Percentiles rank a stretch among this genome's conserved stretches.
phyloP scores from a whole-genome alignment of 2,329 filamentous ascomycete species.

The Cladophialophora carrionii region DNA sequence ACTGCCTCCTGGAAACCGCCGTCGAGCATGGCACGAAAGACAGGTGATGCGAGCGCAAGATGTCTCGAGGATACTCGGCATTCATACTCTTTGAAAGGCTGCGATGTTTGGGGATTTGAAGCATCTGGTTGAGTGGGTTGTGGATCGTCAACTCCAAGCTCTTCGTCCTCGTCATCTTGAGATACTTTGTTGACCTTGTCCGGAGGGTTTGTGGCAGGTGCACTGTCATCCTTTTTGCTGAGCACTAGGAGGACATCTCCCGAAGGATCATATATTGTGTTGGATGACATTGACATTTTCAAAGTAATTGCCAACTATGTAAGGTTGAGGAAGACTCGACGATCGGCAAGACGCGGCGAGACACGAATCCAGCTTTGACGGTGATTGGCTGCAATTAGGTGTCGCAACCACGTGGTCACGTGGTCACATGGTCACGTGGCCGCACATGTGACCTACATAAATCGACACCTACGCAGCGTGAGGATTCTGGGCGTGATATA shows the following conservation, averaged over 20 bases:
- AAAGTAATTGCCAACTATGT: not conserved
- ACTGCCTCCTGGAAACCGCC: constrained; percentile 12
- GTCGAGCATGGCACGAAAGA: constrained; percentile 15
- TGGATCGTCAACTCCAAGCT: not conserved
- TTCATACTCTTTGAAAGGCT: not conserved
- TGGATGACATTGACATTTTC: not conserved
- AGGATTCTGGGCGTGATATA: too few species aligned
- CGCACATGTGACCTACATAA: not conserved
- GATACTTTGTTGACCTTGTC: not conserved
- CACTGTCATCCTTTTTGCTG: not conserved
- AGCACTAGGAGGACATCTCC: not conserved
- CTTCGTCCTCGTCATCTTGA: not conserved
- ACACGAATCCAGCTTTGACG: not conserved
- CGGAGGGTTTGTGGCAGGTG: not conserved
- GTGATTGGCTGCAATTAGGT: not conserved
- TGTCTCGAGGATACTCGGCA: not conserved
- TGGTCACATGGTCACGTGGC: too few species aligned
- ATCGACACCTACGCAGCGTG: too few species aligned
- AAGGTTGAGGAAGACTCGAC: not conserved
- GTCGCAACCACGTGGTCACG: not conserved
- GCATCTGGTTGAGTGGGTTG: not conserved
- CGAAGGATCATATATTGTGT: not conserved
- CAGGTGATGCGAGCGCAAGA: constrained; percentile 11
- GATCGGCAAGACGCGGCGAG: not conserved
- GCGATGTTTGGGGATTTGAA: not conserved